These are phyloP conservation scores for Coix lacrymajobi DNA, from an alignment of 176 grass and related monocot genomes.

Conservation along the genomic window DNA sequence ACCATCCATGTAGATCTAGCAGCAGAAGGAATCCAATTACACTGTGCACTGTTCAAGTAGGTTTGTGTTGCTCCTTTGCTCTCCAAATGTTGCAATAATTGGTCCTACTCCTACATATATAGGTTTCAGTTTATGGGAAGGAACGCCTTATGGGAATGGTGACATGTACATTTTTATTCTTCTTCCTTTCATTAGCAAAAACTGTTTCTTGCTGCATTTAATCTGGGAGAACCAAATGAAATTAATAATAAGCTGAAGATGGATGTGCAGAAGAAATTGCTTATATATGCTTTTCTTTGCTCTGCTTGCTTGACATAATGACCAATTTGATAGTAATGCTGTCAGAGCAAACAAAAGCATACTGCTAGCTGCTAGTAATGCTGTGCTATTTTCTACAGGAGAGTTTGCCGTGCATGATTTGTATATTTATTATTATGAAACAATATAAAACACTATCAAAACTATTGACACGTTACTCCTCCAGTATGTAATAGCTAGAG, in stretches of 20 bases:
- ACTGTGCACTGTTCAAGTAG: not conserved
- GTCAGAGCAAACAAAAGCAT: too few relatives aligned
- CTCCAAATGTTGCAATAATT: not conserved
- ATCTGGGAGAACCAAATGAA: not conserved
- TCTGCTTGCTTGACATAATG: too few relatives aligned
- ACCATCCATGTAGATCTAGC: constrained; percentile 3
- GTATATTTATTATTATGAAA: not conserved
- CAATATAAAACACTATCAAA: not conserved
- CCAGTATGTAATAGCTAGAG: not conserved
- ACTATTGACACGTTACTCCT: not conserved
- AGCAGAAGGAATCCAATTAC: not conserved
- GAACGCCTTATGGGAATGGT: too few relatives aligned
- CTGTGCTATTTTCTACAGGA: not conserved
- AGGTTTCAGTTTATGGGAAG: not conserved
- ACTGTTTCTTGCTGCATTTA: too few relatives aligned
- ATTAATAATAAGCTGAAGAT: not conserved
- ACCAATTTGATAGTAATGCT: too few relatives aligned
- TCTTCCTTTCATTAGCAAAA: too few relatives aligned
- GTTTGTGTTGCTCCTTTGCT: not conserved
- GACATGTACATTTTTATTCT: too few relatives aligned
- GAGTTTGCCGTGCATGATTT: not conserved
- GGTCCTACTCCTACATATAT: not conserved
- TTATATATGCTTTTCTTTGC: not conserved
- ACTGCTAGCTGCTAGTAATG: not conserved
- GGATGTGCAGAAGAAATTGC: too few relatives aligned